phyloP scores from a whole-genome alignment of 129 eudicot genomes.

The sunflower (Helianthus annuus) region HanXRQr2.0-SUNRISE NC_035436.2:152275823-152276322 shows the following conservation, averaged over 20 bases:
- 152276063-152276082: conserved; percentile 91
- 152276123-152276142: neutral
- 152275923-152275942: conserved; percentile 94
- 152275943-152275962: conserved; percentile 98
- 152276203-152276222: conserved; percentile 1
- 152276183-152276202: conserved; percentile 58
- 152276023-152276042: conserved; percentile 98
- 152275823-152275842: neutral
- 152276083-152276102: conserved; percentile 36
- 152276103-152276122: neutral
- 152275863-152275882: conserved; percentile 84
- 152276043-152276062: conserved; percentile 94
- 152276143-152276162: neutral
- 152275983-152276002: conserved; percentile 90
- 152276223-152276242: too few species aligned
- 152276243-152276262: too few species aligned
- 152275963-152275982: conserved; percentile 96
- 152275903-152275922: conserved; percentile 90
- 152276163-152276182: neutral
- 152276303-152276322: too few species aligned
- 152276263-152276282: too few species aligned
- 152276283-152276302: too few species aligned
- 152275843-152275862: conserved; percentile 76
- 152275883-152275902: conserved; percentile 82
- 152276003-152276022: conserved; percentile 98